phyloP scores from a whole-genome alignment of 345 rosid species.

The Sisymbrium altissimum region DNA sequence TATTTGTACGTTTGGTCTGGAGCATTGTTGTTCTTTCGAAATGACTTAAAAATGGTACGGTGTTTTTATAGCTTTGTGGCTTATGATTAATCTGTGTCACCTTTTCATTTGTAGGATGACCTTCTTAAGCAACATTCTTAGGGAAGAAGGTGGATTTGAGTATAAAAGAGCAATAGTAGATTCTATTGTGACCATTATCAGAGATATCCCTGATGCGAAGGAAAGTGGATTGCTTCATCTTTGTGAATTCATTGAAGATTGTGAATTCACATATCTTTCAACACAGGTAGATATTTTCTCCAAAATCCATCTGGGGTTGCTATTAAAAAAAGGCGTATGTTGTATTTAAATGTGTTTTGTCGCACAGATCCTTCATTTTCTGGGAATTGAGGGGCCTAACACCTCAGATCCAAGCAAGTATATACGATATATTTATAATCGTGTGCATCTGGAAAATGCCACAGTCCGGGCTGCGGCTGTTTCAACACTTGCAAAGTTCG shows the following conservation, averaged over 20 bases:
- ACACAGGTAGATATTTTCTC: constrained; percentile 61
- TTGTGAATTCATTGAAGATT: constrained; percentile 98
- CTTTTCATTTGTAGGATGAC: constrained; percentile 76
- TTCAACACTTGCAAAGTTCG: constrained; percentile 91
- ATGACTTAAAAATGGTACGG: background rate
- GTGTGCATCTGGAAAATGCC: constrained; percentile 98
- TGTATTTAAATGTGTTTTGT: constrained; percentile 4
- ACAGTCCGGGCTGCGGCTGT: constrained; percentile 98
- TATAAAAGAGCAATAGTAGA: constrained; percentile 97
- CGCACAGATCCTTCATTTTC: constrained; percentile 87
- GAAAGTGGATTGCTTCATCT: constrained; percentile 97
- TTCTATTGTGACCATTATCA: constrained; percentile 92
- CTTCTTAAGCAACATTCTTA: constrained; percentile 94
- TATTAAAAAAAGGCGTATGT: background rate
- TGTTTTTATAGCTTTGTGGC: background rate
- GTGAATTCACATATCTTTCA: constrained; percentile 98
- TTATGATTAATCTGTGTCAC: constrained; percentile 5
- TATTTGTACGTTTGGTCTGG: constrained; percentile 3
- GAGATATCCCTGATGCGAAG: constrained; percentile 98
- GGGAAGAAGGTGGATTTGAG: constrained; percentile 99
- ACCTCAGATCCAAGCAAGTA: constrained; percentile 94
- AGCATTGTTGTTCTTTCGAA: background rate
- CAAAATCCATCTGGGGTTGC: constrained; percentile 6
- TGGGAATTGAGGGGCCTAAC: constrained; percentile 94
- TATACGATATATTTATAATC: constrained; percentile 92